Evolutionary conservation across 148 eudicot species (phyloP), one percentile per base, ranked within the genome.

Genomic region (Amaranthus cruentus): DNA sequence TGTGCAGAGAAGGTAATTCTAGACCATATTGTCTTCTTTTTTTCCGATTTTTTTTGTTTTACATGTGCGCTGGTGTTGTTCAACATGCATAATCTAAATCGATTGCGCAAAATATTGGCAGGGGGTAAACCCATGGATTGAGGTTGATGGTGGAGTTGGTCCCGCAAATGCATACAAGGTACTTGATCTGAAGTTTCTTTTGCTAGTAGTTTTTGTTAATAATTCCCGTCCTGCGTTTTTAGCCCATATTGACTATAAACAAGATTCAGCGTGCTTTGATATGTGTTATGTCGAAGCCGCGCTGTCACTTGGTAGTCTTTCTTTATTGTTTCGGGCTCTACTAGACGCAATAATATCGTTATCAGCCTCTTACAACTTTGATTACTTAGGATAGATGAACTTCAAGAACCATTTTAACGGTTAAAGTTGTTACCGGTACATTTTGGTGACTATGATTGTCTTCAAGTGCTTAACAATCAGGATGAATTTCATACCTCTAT

Each of bases 121-220:
- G 99, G 99, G 99, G 58, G 97, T 95, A 75, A 95, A 95, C 87
- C 99, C 99, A 71, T 95, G 99, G 99, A 90, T 95, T 68, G 99
- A 95, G 85, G 99, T 95, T 14, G 99, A 95, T 80, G 99, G 99
- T 79, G 99, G 99, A 79, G 99, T 95, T 82, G 71, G 74, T 77
- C 99, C 99, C 9, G 87, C 87, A 80, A 95, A 95, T 86, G 99
- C 99, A 11, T 95, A 87, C 73, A 95, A 95, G 99, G 98, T 94
- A 62, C 14, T 21, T 28, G 38, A 28, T 28, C 38, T 28, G 38
- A 28, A 28, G 38, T 28, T 28, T 28, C 38, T 28, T 28, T 28
- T 28, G 38, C 38, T 28, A 28, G 38, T 28, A 28, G 38, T 28
- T 28, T 28, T 28, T 28, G 38, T 28, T 28, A 28, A 28, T 28